Percentiles rank a stretch among this genome's conserved stretches.
Evolutionary conservation across 2,329 filamentous ascomycete species (phyloP).

Genomic region (Trichophyton simii): DNA sequence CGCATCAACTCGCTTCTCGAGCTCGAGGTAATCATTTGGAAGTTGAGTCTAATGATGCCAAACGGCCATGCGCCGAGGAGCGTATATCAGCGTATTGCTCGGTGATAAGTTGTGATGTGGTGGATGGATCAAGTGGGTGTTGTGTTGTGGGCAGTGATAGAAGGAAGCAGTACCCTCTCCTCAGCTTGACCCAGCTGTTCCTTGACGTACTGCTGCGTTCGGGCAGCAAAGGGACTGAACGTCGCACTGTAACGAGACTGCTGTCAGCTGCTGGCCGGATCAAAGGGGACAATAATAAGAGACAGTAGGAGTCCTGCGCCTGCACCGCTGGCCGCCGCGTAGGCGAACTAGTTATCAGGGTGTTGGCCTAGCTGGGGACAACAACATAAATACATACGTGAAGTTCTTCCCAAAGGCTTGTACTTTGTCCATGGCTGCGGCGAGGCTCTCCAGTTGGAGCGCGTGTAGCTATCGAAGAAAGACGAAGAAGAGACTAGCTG

Average conservation of each 20-base stretch:
- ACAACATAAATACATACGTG: constrained; percentile 34
- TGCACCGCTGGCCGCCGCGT: background rate
- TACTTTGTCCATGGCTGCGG: constrained; percentile 51
- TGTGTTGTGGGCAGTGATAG: constrained; percentile 4
- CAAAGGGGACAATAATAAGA: background rate
- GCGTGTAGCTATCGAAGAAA: background rate
- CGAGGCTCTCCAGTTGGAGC: background rate
- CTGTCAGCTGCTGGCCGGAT: background rate
- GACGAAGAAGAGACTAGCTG: background rate
- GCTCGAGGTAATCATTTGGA: constrained; percentile 91
- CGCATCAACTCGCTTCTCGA: constrained; percentile 97
- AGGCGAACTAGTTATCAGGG: background rate
- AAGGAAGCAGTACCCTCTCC: constrained; percentile 63
- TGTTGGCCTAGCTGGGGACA: background rate
- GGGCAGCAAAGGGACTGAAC: constrained; percentile 83
- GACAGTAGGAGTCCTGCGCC: background rate
- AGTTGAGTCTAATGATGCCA: constrained; percentile 62
- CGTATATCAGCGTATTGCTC: constrained; percentile 2
- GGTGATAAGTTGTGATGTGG: background rate
- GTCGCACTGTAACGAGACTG: constrained; percentile 50
- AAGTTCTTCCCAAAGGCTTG: constrained; percentile 59
- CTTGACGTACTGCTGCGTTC: constrained; percentile 94
- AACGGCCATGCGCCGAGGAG: background rate
- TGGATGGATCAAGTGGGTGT: too few relatives aligned
- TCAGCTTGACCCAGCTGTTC: constrained; percentile 91